Evolutionary conservation across 192 early-diverging fungal species (phyloP), one percentile per base, ranked within the genome.

Genomic region (Coemansia umbellata): DNA sequence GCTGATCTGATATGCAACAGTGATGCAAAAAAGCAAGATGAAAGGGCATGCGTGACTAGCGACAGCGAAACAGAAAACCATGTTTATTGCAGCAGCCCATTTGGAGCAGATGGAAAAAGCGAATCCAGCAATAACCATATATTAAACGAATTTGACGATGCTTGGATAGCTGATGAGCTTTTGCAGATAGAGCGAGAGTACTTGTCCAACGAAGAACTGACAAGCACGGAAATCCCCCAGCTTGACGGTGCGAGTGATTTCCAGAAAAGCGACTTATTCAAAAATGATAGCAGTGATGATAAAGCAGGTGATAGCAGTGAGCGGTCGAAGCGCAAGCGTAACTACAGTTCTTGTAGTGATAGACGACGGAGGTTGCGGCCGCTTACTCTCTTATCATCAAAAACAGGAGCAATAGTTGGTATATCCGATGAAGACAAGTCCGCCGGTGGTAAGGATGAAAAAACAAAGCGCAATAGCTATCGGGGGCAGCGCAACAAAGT

Each of bases 141-240:
- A n/a, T 15, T 55, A 36, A 27, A 24, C 30, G 53, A 43, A 23
- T n/a, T 55, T 14, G 37, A 55, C 26, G 23, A 19, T 3, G 27
- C 40, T 19, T 60, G 57, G 64, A 37, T 60, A 4, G 57, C 40
- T 18, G 32, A 31, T 11, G 63, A 58, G 31, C 13, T 66, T 28
- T 2, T 24, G 11, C 31, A 30, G 1, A 15, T 27, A n/a, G 33
- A 51, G 6, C 22, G 17, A 14, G 7, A 37, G 7, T 8, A 9
- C 3, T 37, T 15, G 10, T 19, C 36, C 1, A 36, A 8, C 21
- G 22, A 14, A 7, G 33, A 19, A 37, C 11, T 26, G n/a, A 26
- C 43, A 27, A 8, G 10, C 26, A 11, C 17, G 35, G 14, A 10
- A 8, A 37, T 51, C 21, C 50, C 50, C 5, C 50, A 51, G 50